Base-by-base conservation (phyloP, 139 green algal species). In the Spirogloea muscicola region DNA sequence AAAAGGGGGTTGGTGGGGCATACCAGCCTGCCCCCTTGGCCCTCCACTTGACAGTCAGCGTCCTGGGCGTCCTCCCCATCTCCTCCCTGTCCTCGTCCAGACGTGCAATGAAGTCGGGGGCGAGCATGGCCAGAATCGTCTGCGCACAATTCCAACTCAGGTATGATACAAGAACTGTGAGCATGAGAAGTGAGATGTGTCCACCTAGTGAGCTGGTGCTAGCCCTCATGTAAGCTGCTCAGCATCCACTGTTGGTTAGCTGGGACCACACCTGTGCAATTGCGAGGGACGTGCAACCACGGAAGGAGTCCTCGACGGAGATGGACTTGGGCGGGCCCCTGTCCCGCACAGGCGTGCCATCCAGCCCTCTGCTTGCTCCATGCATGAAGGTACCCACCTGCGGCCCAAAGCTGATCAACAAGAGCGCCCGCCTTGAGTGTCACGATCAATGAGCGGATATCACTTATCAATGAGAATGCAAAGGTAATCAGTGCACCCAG, bases 261-360 rank as follows among this genome's bases (percentile, higher is more conserved):
- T n/a, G n/a, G n/a, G n/a, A n/a, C n/a, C n/a, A n/a, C n/a, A n/a
- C n/a, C n/a, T n/a, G n/a, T n/a, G n/a, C n/a, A n/a, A n/a, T n/a
- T n/a, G n/a, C n/a, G n/a, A n/a, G n/a, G n/a, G n/a, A n/a, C n/a
- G n/a, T n/a, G n/a, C n/a, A n/a, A n/a, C n/a, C n/a, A n/a, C 3
- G 66, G 61, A 76, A 48, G 16, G 72, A 81, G 37, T 78, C 70
- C 25, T 78, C 64, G 38, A 81, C 64, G 1, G 65, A 70, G 3
- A 81, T 37, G 6, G 34, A 42, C 43, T 81, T 81, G 40, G 58
- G 34, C 13, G 57, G 70, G 21, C 58, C 70, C 34, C 59, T 78
- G 18, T 43, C 36, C 4, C 16, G 18, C 18, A 78, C 70, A 1
- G 58, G 55, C 1, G 37, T 58, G 21, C 39, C 18, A 37, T 78